Evolutionary conservation across 106 monocot species (phyloP), one percentile per base, ranked within the genome.

Genomic region (Platanthera guangdongensis): DNA sequence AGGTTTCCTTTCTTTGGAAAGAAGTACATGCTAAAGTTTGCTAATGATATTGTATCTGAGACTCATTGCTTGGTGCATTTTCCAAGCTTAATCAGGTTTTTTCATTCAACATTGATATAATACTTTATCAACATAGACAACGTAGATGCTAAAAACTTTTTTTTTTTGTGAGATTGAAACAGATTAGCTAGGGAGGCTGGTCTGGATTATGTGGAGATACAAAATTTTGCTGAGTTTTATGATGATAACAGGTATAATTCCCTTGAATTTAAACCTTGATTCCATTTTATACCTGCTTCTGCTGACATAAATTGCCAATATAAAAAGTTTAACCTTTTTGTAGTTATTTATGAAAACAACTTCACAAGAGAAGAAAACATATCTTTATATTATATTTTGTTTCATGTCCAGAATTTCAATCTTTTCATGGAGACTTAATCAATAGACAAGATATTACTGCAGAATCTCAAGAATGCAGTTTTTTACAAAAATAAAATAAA

Each of bases 1-100:
- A 99, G 97, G 78, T 99, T 99, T 46, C 97, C 94, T 78, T 89
- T 86, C 32, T 99, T 99, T 86, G 97, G 97, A 76, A 99, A 99
- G 86, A 94, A 88, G 71, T 99, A 87, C 81, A 87, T 86, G 79
- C 74, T 97, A 65, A 97, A 94, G 85, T 94, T 94, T 82, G 73
- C 84, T 59, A 88, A 90, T 79, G 91, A 99, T 28, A 47, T 83
- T 28, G 68, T 82, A 79, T 83, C 87, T 67, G 89, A 94, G 76
- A 85, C 80, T 6, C 89, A 94, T 86, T 87, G 79, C 75, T 84
- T 99, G 86, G 97, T 99, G 28, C 97, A 99, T 71, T 99, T 97
- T 81, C 87, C 94, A 86, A 90, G 91, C 81, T 76, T 99, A 79
- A 91, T 92, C 73, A 91, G 94, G 97, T 99, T 84, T 76, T 16